Percentiles rank a stretch among this genome's conserved stretches.
Evolutionary conservation across 2,329 filamentous ascomycete genomes (phyloP).

Genomic region (Pyricularia sp.): DNA sequence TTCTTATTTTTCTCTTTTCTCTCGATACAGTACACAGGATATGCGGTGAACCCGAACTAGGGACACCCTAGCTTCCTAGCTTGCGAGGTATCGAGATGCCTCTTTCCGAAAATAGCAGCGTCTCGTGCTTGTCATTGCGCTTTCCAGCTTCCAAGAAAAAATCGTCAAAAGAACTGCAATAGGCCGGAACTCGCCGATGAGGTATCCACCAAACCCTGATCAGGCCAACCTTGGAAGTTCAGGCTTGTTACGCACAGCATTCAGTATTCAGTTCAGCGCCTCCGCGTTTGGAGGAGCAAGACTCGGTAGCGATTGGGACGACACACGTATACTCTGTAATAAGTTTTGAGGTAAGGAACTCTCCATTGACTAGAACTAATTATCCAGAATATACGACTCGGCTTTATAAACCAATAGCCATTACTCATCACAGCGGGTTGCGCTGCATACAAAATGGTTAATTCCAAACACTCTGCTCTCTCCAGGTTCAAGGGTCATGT

Average conservation of each 20-base stretch:
- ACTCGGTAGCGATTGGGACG: neutral
- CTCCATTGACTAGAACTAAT: conserved; percentile 1
- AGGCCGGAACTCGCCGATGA: neutral
- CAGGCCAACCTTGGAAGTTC: neutral
- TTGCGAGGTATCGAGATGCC: neutral
- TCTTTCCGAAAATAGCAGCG: neutral
- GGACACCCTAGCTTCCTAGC: neutral
- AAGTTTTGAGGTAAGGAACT: neutral
- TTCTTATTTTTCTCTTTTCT: neutral
- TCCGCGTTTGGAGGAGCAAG: neutral
- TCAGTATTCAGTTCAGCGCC: too few relatives aligned
- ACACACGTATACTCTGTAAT: neutral
- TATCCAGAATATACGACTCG: neutral
- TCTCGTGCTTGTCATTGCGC: neutral
- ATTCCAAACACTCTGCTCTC: neutral
- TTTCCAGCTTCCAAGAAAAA: too few relatives aligned
- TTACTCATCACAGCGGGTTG: neutral
- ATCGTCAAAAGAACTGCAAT: neutral
- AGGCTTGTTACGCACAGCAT: too few relatives aligned
- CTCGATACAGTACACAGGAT: neutral
- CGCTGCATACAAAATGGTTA: neutral
- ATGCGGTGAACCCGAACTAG: neutral
- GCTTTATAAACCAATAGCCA: neutral
- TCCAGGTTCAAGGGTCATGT: neutral
- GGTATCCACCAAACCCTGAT: neutral